These are phyloP conservation scores for Picochlorum sp. DNA, from an alignment of 139 green algal species.

Conservation along the genomic window DNA sequence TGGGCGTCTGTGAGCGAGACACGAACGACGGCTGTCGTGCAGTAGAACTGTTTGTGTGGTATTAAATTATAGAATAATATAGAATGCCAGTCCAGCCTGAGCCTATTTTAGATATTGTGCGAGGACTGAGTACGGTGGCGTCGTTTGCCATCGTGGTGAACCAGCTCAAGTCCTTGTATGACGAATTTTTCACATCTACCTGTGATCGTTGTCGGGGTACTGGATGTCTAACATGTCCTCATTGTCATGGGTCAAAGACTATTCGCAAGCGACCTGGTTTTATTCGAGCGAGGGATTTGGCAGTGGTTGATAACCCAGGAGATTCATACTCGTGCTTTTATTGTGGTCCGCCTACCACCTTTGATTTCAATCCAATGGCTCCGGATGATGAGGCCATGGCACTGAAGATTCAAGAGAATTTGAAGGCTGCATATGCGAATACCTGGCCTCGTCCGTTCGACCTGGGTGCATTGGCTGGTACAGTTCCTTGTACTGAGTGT, in stretches of 20 bases:
- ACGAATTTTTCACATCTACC: conserved; percentile 22
- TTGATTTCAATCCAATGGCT: conserved; percentile 17
- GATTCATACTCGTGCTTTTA: conserved; percentile 31
- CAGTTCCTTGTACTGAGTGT: conserved; percentile 29
- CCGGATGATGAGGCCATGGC: conserved; percentile 13
- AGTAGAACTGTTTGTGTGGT: too few relatives aligned
- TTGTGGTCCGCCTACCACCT: conserved; percentile 23
- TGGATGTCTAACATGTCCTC: conserved; percentile 33
- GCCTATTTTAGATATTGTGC: conserved; percentile 38
- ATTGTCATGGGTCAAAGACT: conserved; percentile 38
- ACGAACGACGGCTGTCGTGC: too few relatives aligned
- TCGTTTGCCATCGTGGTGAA: conserved; percentile 40
- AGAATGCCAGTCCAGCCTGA: conserved; percentile 23
- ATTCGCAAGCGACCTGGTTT: conserved; percentile 26
- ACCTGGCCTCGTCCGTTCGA: conserved; percentile 15
- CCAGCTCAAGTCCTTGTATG: conserved; percentile 31
- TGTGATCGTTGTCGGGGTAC: conserved; percentile 33
- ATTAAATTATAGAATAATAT: too few relatives aligned
- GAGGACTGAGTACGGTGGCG: conserved; percentile 38
- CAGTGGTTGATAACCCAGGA: conserved; percentile 23
- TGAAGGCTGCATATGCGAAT: conserved; percentile 31
- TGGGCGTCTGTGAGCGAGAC: too few relatives aligned
- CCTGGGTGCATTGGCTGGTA: conserved; percentile 20
- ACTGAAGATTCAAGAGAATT: conserved; percentile 35
- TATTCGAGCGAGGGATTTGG: conserved; percentile 15